Conservation (phyloP, 192 early-diverging fungal genomes). For the Entomortierella chlamydospora region DNA sequence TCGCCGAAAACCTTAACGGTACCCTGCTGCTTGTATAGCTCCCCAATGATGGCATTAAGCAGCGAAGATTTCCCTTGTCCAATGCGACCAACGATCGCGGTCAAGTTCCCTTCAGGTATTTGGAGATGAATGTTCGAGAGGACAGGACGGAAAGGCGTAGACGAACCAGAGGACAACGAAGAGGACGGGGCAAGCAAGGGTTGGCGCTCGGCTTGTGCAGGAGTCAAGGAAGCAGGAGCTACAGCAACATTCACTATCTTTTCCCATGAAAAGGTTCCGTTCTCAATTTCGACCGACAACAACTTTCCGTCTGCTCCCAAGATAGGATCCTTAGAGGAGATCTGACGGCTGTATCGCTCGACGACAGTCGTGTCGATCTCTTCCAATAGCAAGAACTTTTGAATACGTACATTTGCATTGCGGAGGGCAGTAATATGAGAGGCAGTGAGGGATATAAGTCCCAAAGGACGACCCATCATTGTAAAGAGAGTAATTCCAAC, state of each 20-base stretch:
- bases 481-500: slow-evolving; percentile 73
- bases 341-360: neutral
- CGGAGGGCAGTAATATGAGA: slow-evolving; percentile 62
- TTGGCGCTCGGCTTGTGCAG: slow-evolving; percentile 22
- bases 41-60: slow-evolving; percentile 74
- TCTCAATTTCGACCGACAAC: slow-evolving; percentile 28
- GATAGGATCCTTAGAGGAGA: neutral
- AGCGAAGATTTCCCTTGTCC: slow-evolving; percentile 69
- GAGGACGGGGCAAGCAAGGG: slow-evolving; percentile 12
- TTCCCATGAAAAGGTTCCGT: slow-evolving; percentile 36
- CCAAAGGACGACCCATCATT: slow-evolving; percentile 65
- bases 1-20: slow-evolving; percentile 68
- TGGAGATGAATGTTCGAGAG: slow-evolving; percentile 50
- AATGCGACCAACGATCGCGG: slow-evolving; percentile 20
- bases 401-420: slow-evolving; percentile 66
- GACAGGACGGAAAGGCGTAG: neutral
- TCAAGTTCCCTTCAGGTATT: slow-evolving; percentile 31
- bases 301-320: neutral
- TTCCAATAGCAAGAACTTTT: slow-evolving; percentile 48
- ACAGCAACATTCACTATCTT: neutral
- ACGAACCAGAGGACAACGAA: neutral
- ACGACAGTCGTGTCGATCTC: slow-evolving; percentile 31
- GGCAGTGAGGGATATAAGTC: slow-evolving; percentile 65
- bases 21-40: slow-evolving; percentile 80
- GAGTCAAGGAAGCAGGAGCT: neutral